Evolutionary conservation across 768 basidiomycete species (phyloP).

Genomic region (Boletus subparvulus): DNA sequence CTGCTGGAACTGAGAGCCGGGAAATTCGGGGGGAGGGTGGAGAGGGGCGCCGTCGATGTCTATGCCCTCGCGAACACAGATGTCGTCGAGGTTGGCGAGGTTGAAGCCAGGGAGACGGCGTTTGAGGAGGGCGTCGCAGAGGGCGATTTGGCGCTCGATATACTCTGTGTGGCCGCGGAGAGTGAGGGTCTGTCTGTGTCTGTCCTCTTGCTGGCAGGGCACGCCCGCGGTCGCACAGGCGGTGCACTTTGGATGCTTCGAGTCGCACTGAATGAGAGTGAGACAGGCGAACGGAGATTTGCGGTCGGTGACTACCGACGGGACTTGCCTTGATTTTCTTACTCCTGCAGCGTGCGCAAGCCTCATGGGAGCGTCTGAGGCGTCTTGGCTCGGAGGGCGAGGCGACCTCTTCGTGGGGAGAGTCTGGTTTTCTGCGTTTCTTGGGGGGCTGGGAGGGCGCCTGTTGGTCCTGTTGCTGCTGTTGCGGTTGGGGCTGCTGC

Average conservation of each 20-base stretch:
- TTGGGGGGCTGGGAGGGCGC: constrained; percentile 40
- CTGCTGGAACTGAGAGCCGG: constrained; percentile 36
- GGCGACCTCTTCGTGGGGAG: constrained; percentile 51
- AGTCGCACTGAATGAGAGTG: constrained; percentile 70
- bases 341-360: constrained; percentile 89
- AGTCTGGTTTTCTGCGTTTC: constrained; percentile 63
- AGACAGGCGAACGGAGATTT: constrained; percentile 64
- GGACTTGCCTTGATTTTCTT: constrained; percentile 92
- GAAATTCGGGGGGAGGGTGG: constrained; percentile 31
- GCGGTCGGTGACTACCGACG: constrained; percentile 75
- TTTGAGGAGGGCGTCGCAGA: constrained; percentile 78
- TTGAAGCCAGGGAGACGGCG: constrained; percentile 67
- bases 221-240: constrained; percentile 81
- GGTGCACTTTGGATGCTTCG: constrained; percentile 84
- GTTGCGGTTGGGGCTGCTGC: constrained; percentile 31
- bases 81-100: constrained; percentile 63
- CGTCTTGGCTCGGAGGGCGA: constrained; percentile 72
- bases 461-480: constrained; percentile 30
- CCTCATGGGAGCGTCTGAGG: constrained; percentile 85
- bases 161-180: constrained; percentile 82
- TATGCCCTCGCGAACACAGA: constrained; percentile 65
- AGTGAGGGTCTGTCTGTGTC: constrained; percentile 83
- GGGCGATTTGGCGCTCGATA: constrained; percentile 75
- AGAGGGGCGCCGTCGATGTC: constrained; percentile 37
- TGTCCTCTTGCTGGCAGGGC: constrained; percentile 82